Base-by-base conservation (phyloP, 495 filamentous ascomycete species). In the Aspergillus sparsus region DNA sequence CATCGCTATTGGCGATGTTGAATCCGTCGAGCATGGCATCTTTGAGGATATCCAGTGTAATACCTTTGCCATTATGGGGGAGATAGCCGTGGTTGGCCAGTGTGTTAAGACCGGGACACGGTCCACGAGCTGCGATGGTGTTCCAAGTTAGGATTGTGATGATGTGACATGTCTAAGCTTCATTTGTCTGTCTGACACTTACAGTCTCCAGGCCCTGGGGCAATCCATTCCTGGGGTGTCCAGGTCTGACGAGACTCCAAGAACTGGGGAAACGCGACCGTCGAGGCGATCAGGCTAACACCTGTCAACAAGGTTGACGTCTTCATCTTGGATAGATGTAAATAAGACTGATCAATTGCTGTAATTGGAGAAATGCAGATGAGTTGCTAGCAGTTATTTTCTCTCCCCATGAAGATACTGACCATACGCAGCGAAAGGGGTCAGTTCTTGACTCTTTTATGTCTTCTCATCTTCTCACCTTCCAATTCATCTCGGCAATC, bases 81-180 rank as follows among this genome's bases (percentile, higher is more conserved):
- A 86, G 71, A 62, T 84, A 86, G 55, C 74, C 75, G 64, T 84
- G 82, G 67, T 85, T 85, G 9, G 83, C 83, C 51, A 84, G 68
- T 13, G 78, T 71, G 62, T 85, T 84, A 13, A 85, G 68, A 41
- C 79, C 82, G 1, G 82, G 83, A 56, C 83, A 66, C 6, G 64
- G 64, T 2, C 60, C 65, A 35, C 65, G 65, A 15, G 60, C 60
- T 61, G 11, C 7, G 13, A n/a, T 42, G 12, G 7, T 39, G n/a
- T 53, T 13, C 2, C 7, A 45, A 27, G 21, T 27, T 27, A 27
- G 21, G 21, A 27, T 27, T 27, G 21, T 27, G 21, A 27, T 27
- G 21, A 27, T 27, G 21, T 27, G 21, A 27, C 21, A 27, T 27
- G 21, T 27, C 21, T 27, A 27, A 27, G n/a, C n/a, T n/a, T n/a